phyloP scores from a whole-genome alignment of 2,329 filamentous ascomycete genomes.

The Beauveria caledonica region DNA sequence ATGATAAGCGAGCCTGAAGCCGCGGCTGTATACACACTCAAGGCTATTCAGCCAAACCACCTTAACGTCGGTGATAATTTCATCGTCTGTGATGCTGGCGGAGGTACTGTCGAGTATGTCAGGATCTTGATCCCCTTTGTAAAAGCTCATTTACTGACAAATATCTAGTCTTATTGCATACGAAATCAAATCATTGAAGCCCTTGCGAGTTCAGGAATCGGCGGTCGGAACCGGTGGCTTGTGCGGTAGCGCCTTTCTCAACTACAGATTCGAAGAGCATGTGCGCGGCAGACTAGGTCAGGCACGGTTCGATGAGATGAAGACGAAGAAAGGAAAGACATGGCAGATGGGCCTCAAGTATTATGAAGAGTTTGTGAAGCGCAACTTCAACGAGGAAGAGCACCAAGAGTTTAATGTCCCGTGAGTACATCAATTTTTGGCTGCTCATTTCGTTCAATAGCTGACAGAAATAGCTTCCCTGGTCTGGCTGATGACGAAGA shows the following conservation, averaged over 20 bases:
- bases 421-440: conserved; percentile 28
- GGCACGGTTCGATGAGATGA: conserved; percentile 64
- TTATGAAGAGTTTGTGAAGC: conserved; percentile 79
- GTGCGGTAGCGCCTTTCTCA: conserved; percentile 71
- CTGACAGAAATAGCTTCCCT: conserved; percentile 47
- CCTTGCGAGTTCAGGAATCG: conserved; percentile 67
- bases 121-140: too few relatives aligned
- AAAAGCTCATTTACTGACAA: conserved; percentile 15
- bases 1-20: conserved; percentile 78
- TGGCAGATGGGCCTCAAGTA: conserved; percentile 74
- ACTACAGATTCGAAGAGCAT: conserved; percentile 74
- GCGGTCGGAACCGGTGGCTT: conserved; percentile 71
- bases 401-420: conserved; percentile 70
- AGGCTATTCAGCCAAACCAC: conserved; percentile 69
- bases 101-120: conserved; percentile 59
- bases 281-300: conserved; percentile 60
- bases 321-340: conserved; percentile 66
- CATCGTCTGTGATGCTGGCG: conserved; percentile 54
- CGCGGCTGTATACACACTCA: conserved; percentile 70
- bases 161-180: conserved; percentile 60
- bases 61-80: conserved; percentile 60
- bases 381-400: conserved; percentile 74
- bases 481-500: conserved; percentile 70
- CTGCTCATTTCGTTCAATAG: background rate
- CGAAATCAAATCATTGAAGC: conserved; percentile 65